Evolutionary conservation across 1,284 basidiomycete genomes (phyloP), one percentile per base, ranked within the genome.

Genomic region (Fomitopsis betulina): DNA sequence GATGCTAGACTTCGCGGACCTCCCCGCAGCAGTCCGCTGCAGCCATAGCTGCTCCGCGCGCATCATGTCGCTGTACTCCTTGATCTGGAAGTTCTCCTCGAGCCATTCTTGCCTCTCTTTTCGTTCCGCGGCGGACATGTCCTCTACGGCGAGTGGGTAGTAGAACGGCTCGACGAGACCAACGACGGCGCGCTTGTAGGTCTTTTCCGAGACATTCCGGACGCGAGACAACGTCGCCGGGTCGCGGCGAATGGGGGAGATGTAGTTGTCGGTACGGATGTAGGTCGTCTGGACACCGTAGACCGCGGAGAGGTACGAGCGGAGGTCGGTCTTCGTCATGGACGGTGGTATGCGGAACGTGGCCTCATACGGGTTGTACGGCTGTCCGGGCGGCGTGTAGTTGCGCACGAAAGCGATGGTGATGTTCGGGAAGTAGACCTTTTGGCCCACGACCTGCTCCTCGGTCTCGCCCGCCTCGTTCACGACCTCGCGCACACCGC

Each of bases 321-420:
- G 87, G 35, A 98, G 78, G 73, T 95, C 93, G 62, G 89, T 93
- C 76, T 98, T 98, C 58, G 94, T 96, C 75, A 96, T 81, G 55
- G 85, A 86, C 59, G 86, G 87, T 1, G 90, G 85, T 43, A 97
- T 83, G 58, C 93, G 90, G 80, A 98, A 97, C 1, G 96, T 98
- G 7, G 95, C 95, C 72, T 94, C 90, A 77, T 89, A 95, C 1
- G 94, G 91, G 65, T 98, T 96, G 79, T 98, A 98, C 5, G 92
- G 79, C 67, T 91, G 75, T 0, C 90, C 92, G 1, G 77, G 73
- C 0, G 82, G 85, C 0, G 93, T 95, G 67, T 88, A 75, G 73
- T 98, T 98, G 40, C 92, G 86, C 49, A 96, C 86, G 56, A 98
- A 80, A 58, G 85, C 83, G 73, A 97, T 87, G 62, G 89, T 74